phyloP scores from a whole-genome alignment of 768 basidiomycete species.

The Hericium coralloides region DNA sequence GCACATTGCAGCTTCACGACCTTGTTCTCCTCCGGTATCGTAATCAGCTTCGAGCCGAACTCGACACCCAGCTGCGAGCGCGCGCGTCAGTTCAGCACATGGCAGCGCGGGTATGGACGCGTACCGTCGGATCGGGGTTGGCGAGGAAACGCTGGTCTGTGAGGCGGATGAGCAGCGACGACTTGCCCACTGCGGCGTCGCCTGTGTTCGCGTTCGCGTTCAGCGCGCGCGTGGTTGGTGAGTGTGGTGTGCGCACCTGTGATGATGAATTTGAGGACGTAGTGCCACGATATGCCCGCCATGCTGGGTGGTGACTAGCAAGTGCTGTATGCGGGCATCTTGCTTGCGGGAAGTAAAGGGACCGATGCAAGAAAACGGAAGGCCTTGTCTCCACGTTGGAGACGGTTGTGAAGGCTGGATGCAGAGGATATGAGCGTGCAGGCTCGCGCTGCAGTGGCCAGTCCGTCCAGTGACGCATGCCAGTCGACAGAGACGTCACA shows the following conservation, averaged over 20 bases:
- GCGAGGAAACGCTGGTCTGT: conserved; percentile 84
- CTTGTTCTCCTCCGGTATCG: conserved; percentile 73
- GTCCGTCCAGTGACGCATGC: no score
- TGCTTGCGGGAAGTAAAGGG: neutral
- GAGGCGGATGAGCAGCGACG: conserved; percentile 74
- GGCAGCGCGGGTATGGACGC: conserved; percentile 20
- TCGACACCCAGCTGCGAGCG: conserved; percentile 72
- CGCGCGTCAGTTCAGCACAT: neutral
- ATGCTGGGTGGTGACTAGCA: conserved; percentile 17
- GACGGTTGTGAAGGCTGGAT: no score
- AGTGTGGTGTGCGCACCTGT: conserved; percentile 32
- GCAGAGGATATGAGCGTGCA: no score
- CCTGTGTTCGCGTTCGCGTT: conserved; percentile 34
- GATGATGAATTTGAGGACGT: conserved; percentile 76
- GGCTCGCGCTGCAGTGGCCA: no score
- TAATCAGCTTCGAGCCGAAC: conserved; percentile 84
- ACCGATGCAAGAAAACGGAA: neutral
- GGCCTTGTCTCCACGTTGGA: neutral
- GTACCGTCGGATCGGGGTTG: conserved; percentile 81
- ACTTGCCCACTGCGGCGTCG: conserved; percentile 80
- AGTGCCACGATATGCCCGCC: conserved; percentile 60
- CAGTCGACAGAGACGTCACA: no score
- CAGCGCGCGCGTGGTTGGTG: neutral
- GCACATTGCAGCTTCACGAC: conserved; percentile 85
- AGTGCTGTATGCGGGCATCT: neutral